Evolutionary conservation across 208 protist genomes (phyloP).

Genomic region (Naegleria fowleri): DNA sequence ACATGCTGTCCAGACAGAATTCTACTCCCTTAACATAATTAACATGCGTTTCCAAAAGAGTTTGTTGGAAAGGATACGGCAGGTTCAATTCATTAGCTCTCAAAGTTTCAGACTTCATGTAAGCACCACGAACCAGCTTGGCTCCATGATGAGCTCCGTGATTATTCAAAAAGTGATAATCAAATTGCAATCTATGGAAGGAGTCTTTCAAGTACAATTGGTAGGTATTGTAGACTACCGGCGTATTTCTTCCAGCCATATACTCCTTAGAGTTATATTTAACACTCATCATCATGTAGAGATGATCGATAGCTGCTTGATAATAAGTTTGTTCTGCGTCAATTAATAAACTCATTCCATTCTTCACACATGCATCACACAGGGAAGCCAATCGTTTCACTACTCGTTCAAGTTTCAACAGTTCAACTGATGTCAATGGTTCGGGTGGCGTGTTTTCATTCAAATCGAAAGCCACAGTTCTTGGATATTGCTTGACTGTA

Average conservation of each 20-base stretch:
- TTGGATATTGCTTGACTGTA: neutral
- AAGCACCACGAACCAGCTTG: constrained; percentile 92
- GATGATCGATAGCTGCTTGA: constrained; percentile 86
- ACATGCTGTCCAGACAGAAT: constrained; percentile 59
- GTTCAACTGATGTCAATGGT: constrained; percentile 62
- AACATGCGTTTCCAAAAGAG: constrained; percentile 75
- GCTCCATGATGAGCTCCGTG: constrained; percentile 77
- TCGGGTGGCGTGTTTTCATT: constrained; percentile 32
- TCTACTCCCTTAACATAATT: constrained; percentile 72
- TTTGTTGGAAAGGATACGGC: constrained; percentile 75
- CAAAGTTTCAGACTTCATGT: constrained; percentile 78
- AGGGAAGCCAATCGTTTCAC: constrained; percentile 62
- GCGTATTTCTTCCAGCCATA: neutral
- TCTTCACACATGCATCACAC: constrained; percentile 55
- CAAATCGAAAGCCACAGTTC: neutral
- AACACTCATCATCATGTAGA: constrained; percentile 69
- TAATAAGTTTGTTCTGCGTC: constrained; percentile 95
- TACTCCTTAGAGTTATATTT: constrained; percentile 72
- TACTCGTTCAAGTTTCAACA: constrained; percentile 61
- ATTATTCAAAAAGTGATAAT: constrained; percentile 66
- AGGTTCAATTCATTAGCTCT: constrained; percentile 65
- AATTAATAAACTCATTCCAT: constrained; percentile 74
- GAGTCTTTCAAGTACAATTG: constrained; percentile 92
- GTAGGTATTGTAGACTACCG: constrained; percentile 92
- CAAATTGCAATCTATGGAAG: constrained; percentile 67